Conservation (phyloP, 805 yeast species). For the Cyberlindnera meyerae region DNA sequence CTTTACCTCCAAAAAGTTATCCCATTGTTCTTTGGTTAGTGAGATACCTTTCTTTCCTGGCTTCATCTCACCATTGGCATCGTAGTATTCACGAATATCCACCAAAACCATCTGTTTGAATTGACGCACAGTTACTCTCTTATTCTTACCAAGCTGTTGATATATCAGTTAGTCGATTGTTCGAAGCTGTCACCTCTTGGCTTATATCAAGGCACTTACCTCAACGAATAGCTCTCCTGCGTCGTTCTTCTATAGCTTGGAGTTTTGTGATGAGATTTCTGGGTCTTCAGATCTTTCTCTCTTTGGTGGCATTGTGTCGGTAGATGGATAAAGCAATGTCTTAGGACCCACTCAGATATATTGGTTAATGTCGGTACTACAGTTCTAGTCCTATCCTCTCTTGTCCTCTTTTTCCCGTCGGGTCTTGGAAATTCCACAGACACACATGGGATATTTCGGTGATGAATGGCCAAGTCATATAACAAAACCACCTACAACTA, state of each 20-base stretch:
- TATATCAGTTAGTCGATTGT: constrained; percentile 2
- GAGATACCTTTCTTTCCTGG: constrained; percentile 84
- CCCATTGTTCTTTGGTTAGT: constrained; percentile 53
- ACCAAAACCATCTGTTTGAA: constrained; percentile 64
- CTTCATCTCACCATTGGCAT: constrained; percentile 52
- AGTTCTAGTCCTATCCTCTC: no score
- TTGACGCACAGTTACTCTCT: constrained; percentile 67
- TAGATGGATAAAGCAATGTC: no score
- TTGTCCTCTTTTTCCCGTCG: no score
- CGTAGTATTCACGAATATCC: constrained; percentile 82
- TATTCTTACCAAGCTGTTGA: constrained; percentile 48
- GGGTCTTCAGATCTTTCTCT: background rate
- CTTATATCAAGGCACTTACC: constrained; percentile 6
- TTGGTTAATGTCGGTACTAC: no score
- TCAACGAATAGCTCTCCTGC: constrained; percentile 12
- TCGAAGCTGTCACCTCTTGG: background rate
- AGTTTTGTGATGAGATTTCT: background rate
- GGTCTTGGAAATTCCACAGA: no score
- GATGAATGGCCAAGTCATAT: no score
- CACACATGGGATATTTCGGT: no score
- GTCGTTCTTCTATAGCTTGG: background rate
- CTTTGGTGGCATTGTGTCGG: constrained; percentile 8
- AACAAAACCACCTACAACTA: no score
- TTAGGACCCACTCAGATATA: no score
- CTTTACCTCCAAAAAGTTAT: constrained; percentile 38